Conservation (phyloP, 2,329 filamentous ascomycete genomes). For the Scedosporium boydii region DNA sequence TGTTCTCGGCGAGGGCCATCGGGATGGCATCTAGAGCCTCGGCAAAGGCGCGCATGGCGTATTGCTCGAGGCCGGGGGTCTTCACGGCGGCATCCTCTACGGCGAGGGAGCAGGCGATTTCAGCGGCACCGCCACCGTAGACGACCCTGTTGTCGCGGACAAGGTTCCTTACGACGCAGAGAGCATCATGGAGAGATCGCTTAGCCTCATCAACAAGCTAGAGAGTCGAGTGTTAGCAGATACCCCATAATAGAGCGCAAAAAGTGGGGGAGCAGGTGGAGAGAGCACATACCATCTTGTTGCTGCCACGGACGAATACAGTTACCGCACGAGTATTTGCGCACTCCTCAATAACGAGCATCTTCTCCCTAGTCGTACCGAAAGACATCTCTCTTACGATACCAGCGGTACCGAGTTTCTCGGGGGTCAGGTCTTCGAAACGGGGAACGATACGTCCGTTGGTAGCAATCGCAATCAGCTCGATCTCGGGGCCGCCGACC, state of each 20-base stretch:
- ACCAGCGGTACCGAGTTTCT: conserved; percentile 86
- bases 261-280: not conserved
- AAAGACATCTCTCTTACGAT: conserved; percentile 92
- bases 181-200: conserved; percentile 90
- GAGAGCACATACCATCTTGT: conserved; percentile 79
- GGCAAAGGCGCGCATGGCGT: conserved; percentile 95
- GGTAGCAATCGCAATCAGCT: conserved; percentile 95
- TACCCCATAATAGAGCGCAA: not conserved
- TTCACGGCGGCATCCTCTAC: conserved; percentile 92
- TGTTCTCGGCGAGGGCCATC: conserved; percentile 96
- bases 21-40: conserved; percentile 90
- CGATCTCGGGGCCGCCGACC: conserved; percentile 97
- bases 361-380: conserved; percentile 96
- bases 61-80: conserved; percentile 95
- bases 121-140: conserved; percentile 91
- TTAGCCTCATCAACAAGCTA: conserved; percentile 99
- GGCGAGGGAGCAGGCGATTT: conserved; percentile 93
- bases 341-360: conserved; percentile 98
- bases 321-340: conserved; percentile 96
- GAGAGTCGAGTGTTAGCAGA: not conserved
- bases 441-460: conserved; percentile 95
- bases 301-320: conserved; percentile 91
- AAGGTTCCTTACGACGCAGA: conserved; percentile 94
- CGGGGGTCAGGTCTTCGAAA: conserved; percentile 85
- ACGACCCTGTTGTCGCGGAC: conserved; percentile 95